Conservation (phyloP, 805 yeast genomes). For the Henningerozyma blattae region DNA sequence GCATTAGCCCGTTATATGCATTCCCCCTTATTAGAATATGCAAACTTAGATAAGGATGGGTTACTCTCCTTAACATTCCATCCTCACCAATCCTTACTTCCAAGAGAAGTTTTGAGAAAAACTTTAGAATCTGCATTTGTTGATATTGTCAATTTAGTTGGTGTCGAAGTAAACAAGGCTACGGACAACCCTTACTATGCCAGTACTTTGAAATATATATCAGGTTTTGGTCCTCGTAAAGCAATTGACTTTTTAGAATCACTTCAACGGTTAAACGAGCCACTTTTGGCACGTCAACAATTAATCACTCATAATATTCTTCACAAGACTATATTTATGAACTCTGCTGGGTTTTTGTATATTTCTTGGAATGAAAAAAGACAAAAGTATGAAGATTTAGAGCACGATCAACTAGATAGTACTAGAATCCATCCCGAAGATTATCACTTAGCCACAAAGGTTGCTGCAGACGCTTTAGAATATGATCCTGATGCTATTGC, state of each 20-base stretch:
- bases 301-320: slow-evolving; percentile 71
- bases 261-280: slow-evolving; percentile 43
- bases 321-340: slow-evolving; percentile 73
- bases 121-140: slow-evolving; percentile 76
- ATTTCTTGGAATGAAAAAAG: slow-evolving; percentile 51
- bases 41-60: slow-evolving; percentile 59
- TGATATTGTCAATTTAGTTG: slow-evolving; percentile 82
- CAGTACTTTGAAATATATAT: slow-evolving; percentile 58
- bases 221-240: slow-evolving; percentile 94
- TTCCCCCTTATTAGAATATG: slow-evolving; percentile 85
- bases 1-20: slow-evolving; percentile 88
- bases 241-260: slow-evolving; percentile 78
- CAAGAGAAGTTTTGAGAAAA: slow-evolving; percentile 48
- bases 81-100: slow-evolving; percentile 59
- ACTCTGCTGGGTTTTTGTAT: slow-evolving; percentile 81
- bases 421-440: slow-evolving; percentile 98
- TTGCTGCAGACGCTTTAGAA: slow-evolving; percentile 97
- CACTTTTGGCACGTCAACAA: slow-evolving; percentile 68
- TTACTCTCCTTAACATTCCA: slow-evolving; percentile 56
- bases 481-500: slow-evolving; percentile 87
- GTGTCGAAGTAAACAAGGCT: slow-evolving; percentile 88
- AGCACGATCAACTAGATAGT: slow-evolving; percentile 76
- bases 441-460: slow-evolving; percentile 87
- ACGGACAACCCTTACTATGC: slow-evolving; percentile 60
- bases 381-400: slow-evolving; percentile 34